phyloP scores from a whole-genome alignment of 139 green algal genomes.

The Klebsormidium nitens region DNA sequence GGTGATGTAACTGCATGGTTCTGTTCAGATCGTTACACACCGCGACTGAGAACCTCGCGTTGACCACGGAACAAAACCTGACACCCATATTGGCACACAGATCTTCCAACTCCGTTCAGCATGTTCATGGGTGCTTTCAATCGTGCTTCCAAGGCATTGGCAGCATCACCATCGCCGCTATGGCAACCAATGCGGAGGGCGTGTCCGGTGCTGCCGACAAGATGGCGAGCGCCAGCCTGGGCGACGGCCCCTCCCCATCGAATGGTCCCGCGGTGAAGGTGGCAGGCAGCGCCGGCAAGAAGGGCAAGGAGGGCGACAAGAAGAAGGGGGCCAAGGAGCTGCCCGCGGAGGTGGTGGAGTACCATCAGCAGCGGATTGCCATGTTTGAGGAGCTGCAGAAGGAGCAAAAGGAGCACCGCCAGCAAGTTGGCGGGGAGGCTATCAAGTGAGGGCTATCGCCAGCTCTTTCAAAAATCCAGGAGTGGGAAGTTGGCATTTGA shows the following conservation, averaged over 20 bases:
- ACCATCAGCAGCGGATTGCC: conserved; percentile 76
- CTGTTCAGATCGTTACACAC: too few species aligned
- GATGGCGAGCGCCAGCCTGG: not conserved
- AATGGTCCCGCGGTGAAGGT: not conserved
- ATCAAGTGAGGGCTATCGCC: conserved; percentile 19
- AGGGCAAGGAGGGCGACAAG: not conserved
- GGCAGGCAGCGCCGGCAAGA: not conserved
- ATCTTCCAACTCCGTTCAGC: too few species aligned
- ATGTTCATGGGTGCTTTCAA: too few species aligned
- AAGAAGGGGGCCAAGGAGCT: conserved; percentile 4
- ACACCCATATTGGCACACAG: too few species aligned
- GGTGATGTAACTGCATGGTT: too few species aligned
- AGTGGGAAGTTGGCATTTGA: conserved; percentile 3
- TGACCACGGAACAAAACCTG: too few species aligned
- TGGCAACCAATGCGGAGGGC: too few species aligned
- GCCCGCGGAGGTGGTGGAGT: conserved; percentile 58
- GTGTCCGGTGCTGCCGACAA: too few species aligned
- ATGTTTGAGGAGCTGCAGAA: conserved; percentile 77
- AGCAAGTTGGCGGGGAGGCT: conserved; percentile 12
- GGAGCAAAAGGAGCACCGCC: conserved; percentile 38
- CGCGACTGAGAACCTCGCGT: too few species aligned
- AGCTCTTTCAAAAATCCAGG: not conserved
- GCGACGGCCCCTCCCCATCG: not conserved
- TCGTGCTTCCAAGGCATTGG: too few species aligned
- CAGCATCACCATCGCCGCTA: too few species aligned